A percentile compares a stretch with the other conserved stretches of the same genome.
Conservation (phyloP, 176 grass and related monocot genomes). For the Carex scoparia region DNA sequence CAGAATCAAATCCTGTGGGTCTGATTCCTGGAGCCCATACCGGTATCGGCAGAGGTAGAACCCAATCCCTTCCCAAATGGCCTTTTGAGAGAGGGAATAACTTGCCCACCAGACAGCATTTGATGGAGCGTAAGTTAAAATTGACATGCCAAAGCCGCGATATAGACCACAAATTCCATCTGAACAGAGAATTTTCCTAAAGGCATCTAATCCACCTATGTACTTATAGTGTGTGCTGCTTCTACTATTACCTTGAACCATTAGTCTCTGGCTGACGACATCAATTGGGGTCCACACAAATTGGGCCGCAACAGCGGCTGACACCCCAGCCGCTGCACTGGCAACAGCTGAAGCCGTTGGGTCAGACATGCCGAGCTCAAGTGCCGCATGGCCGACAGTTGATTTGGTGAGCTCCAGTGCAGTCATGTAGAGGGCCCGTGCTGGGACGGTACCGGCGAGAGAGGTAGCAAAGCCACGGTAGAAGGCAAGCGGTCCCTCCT, state of each 20-base stretch:
- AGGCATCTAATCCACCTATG: constrained; percentile 54
- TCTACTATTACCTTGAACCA: constrained; percentile 59
- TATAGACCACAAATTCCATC: constrained; percentile 62
- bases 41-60: constrained; percentile 51
- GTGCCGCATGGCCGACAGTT: constrained; percentile 29
- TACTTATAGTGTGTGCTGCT: constrained; percentile 33
- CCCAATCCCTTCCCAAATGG: constrained; percentile 60
- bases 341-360: constrained; percentile 37
- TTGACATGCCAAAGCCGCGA: constrained; percentile 74
- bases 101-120: constrained; percentile 84
- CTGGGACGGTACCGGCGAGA: constrained; percentile 59
- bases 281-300: constrained; percentile 78
- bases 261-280: constrained; percentile 73
- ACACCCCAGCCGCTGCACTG: constrained; percentile 31
- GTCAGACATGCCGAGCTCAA: constrained; percentile 41
- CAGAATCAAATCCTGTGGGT: constrained; percentile 27
- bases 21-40: constrained; percentile 46
- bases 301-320: constrained; percentile 48
- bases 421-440: constrained; percentile 76
- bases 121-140: constrained; percentile 74
- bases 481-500: constrained; percentile 61
- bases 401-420: constrained; percentile 61
- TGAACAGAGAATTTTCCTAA: constrained; percentile 49
- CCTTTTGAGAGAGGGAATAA: constrained; percentile 60
- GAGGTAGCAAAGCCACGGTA: constrained; percentile 72